Percentiles rank a stretch among this genome's conserved stretches.
phyloP scores from a whole-genome alignment of 495 filamentous ascomycete species.

The Penicillium ochrochloron region DNA sequence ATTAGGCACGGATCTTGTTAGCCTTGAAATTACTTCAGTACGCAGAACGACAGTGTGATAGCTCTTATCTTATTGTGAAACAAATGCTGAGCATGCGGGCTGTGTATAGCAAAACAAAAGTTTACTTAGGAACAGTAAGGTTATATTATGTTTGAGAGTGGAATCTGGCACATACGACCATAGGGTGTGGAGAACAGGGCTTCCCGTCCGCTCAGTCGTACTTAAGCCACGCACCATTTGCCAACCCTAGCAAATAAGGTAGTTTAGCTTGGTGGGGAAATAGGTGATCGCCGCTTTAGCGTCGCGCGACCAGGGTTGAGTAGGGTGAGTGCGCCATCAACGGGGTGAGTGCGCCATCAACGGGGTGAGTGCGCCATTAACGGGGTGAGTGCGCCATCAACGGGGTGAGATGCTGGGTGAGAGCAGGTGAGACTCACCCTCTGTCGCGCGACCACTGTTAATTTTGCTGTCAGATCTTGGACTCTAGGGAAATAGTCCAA shows the following conservation, averaged over 20 bases:
- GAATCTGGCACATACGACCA: too few species aligned
- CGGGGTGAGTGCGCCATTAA: neutral
- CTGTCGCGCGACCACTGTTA: constrained; percentile 9
- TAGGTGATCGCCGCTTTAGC: constrained; percentile 2
- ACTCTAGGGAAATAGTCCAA: constrained; percentile 8
- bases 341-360: neutral
- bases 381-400: neutral
- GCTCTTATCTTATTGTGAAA: too few species aligned
- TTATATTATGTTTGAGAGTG: too few species aligned
- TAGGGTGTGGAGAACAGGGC: too few species aligned
- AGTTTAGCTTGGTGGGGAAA: constrained; percentile 4
- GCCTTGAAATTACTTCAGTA: too few species aligned
- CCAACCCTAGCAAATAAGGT: constrained; percentile 6
- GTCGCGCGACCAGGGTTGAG: neutral
- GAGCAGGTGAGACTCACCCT: constrained; percentile 10
- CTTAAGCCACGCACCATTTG: constrained; percentile 7
- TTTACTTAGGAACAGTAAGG: too few species aligned
- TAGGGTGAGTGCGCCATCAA: too few species aligned
- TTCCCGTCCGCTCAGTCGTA: too few species aligned
- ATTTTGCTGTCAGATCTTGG: constrained; percentile 10
- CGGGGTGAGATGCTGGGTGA: neutral
- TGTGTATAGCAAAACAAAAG: too few species aligned
- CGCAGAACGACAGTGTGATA: too few species aligned
- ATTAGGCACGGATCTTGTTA: too few species aligned
- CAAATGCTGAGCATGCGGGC: too few species aligned